Conservation (phyloP, 2,329 filamentous ascomycete genomes). For the Aspergillus felis region DNA sequence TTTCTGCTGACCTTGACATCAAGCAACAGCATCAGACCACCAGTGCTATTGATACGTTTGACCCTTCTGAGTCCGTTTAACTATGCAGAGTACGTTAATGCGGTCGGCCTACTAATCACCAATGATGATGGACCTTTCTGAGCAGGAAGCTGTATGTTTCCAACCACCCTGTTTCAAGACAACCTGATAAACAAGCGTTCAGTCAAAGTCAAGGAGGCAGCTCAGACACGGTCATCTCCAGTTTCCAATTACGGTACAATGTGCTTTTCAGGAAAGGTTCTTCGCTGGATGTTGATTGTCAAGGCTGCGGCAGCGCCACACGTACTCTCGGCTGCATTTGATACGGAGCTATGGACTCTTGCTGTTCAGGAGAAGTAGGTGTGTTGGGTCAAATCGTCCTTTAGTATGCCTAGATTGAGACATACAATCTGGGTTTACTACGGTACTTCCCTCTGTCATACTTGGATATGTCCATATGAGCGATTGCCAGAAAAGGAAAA, state of each 20-base stretch:
- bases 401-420: neutral
- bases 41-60: neutral
- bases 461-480: neutral
- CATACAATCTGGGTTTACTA: neutral
- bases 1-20: neutral
- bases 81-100: neutral
- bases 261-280: neutral
- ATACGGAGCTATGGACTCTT: neutral
- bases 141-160: neutral
- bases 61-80: neutral
- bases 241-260: neutral
- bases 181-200: neutral
- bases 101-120: neutral
- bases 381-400: neutral
- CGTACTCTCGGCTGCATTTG: neutral
- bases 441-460: neutral
- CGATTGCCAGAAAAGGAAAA: neutral
- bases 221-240: neutral
- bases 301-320: neutral
- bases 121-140: neutral
- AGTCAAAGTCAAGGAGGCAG: neutral
- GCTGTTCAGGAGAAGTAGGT: neutral
- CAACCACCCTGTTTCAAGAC: neutral
- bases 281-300: neutral
- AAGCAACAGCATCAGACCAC: neutral